Evolutionary conservation across 2,329 filamentous ascomycete species (phyloP).

Genomic region (Calonectria crousiana): DNA sequence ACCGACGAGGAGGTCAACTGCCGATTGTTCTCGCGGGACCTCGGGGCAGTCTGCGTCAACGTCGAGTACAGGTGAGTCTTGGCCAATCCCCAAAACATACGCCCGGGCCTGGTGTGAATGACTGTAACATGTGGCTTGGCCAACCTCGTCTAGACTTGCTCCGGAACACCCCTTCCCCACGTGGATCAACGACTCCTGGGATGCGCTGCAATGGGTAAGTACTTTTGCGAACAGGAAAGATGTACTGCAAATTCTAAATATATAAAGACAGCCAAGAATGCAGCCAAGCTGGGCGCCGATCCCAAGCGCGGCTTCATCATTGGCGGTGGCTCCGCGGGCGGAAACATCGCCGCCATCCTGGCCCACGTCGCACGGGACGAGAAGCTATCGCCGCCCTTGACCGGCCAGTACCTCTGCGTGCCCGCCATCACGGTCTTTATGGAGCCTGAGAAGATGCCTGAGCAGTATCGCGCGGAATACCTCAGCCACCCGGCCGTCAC

Average conservation of each 20-base stretch:
- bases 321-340: background rate
- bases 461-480: background rate
- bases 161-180: background rate
- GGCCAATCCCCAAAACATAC: background rate
- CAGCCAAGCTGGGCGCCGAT: background rate
- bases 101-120: no score
- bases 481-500: background rate
- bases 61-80: background rate
- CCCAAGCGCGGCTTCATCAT: background rate
- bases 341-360: background rate
- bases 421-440: background rate
- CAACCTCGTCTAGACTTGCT: background rate
- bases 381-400: background rate
- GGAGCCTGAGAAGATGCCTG: background rate
- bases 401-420: background rate
- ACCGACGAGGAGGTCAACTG: conserved; percentile 4
- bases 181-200: background rate
- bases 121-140: background rate
- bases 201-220: background rate
- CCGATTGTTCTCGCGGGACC: background rate
- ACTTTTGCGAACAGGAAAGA: background rate
- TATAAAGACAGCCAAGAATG: background rate
- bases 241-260: background rate
- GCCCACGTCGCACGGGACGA: background rate
- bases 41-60: background rate